Base-by-base conservation (phyloP, 768 basidiomycete genomes). In the Naganishia vishniacii region DNA sequence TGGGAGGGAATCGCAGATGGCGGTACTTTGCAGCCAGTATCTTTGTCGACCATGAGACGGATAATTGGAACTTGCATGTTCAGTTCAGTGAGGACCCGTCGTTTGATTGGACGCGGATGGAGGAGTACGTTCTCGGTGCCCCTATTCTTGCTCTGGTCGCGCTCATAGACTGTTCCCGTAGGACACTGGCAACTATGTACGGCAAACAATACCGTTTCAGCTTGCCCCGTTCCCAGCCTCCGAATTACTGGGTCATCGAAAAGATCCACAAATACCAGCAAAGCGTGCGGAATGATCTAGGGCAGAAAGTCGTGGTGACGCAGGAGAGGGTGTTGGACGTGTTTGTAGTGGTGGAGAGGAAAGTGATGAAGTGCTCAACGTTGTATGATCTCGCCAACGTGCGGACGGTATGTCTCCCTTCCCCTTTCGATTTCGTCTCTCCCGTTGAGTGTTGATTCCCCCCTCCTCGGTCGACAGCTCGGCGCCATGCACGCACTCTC, bases 11-110 rank as follows among this genome's bases (percentile, higher is more conserved):
- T n/a, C 42, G 18, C 42, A 63, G 62, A 25, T 63, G 62, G 62
- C 34, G 32, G 13, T 63, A 63, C 26, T 63, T 63, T 20, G 48
- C 51, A 0, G 28, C 26, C 12, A 41, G 41, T 20, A 47, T 49
- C 28, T 42, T 58, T 16, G 31, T 64, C 31, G 63, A 64, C 32
- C 41, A 42, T 15, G 63, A 64, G 31, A 56, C 53, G 20, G 56
- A 64, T 32, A 64, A 64, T 34, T 64, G 51, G 53, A 64, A 64
- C 20, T 26, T 59, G 9, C 32, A 42, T 25, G 63, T 53, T n/a
- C 63, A 64, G n/a, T 64, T 64, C 56, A 59, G 53, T n/a, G 63
- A 64, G 20, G 63, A 64, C 44, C 51, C 63, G 25, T 37, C 63
- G 23, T 64, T 58, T 32, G 45, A 41, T n/a, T 64, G 46, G 41